Evolutionary conservation across 208 protist genomes (phyloP), one percentile per base, ranked within the genome.

Genomic region (Crithidia sp.): DNA sequence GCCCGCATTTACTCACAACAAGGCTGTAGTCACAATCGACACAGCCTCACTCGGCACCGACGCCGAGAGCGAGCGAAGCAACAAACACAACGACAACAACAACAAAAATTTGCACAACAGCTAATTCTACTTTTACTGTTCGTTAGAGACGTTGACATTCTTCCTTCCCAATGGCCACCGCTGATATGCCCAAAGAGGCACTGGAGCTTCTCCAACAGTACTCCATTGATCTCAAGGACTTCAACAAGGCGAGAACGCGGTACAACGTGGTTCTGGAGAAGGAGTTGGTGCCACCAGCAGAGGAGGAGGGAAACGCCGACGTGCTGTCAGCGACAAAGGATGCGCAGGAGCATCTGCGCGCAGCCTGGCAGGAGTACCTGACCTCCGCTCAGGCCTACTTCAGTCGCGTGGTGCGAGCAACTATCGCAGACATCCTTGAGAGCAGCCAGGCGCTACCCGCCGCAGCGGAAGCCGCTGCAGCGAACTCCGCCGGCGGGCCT

Each of bases 211-310:
- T 96, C 50, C 85, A 96, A 63, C 76, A 81, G 55, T 89, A 87
- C 58, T 57, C 55, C 60, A 88, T 96, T 68, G 87, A 96, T 66
- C 55, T 90, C 4, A 91, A 91, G 65, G 92, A 96, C 71, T 90
- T 92, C 53, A 81, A 68, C 45, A 91, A 88, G 73, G 92, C 92
- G 5, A 52, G 62, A 6, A 57, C 68, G 13, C 79, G 87, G n/a
- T 96, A 93, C 79, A 77, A 67, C 3, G 67, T 71, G 13, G 76
- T 92, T 17, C 63, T 82, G n/a, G 55, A 69, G 45, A 74, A 86
- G 16, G 79, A 85, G 71, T 71, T 84, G 12, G 68, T 84, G 12
- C 37, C 71, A 0, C 66, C 59, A 3, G 62, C 43, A 7, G 67
- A 79, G 59, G 83, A 82, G 62, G 77, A 74, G 28, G 68, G 74